Conservation (phyloP, 2,329 filamentous ascomycete genomes). For the Lachnellula arida region DNA sequence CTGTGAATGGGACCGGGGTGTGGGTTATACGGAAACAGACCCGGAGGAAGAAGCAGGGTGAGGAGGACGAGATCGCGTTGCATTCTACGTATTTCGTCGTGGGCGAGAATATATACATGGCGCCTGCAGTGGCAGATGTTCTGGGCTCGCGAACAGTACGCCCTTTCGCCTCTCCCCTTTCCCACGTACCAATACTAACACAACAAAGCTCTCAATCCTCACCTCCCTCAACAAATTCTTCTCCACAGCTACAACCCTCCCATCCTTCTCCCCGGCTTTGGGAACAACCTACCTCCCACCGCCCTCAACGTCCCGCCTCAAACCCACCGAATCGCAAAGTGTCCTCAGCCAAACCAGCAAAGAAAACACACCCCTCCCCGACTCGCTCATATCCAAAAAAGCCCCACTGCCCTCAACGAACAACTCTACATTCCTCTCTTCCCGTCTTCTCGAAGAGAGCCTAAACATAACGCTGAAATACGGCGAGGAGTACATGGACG, state of each 20-base stretch:
- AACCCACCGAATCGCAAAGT: slow-evolving; percentile 18
- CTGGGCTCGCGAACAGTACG: slow-evolving; percentile 54
- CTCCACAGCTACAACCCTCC: slow-evolving; percentile 29
- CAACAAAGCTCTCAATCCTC: slow-evolving; percentile 19
- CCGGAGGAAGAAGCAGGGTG: slow-evolving; percentile 49
- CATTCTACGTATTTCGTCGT: slow-evolving; percentile 60
- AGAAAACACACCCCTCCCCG: slow-evolving; percentile 43
- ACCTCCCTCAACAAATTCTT: slow-evolving; percentile 31
- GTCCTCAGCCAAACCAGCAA: slow-evolving; percentile 25
- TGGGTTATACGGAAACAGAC: slow-evolving; percentile 69
- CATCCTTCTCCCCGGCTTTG: slow-evolving; percentile 47
- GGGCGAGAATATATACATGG: slow-evolving; percentile 63
- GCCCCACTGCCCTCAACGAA: slow-evolving; percentile 12
- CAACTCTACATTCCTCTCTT: slow-evolving; percentile 25
- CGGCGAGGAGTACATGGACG: slow-evolving; percentile 62
- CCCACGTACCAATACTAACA: slow-evolving; percentile 8
- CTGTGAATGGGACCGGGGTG: slow-evolving; percentile 57
- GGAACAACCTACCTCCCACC: slow-evolving; percentile 35
- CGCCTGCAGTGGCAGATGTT: slow-evolving; percentile 56
- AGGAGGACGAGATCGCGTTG: slow-evolving; percentile 55
- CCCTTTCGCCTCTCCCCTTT: background rate
- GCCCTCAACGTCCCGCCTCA: slow-evolving; percentile 12
- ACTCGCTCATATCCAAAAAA: slow-evolving; percentile 27
- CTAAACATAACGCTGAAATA: slow-evolving; percentile 53
- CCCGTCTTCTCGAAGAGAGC: slow-evolving; percentile 47